phyloP scores from a whole-genome alignment of 106 monocot species.

The Vanilla planifolia region DNA sequence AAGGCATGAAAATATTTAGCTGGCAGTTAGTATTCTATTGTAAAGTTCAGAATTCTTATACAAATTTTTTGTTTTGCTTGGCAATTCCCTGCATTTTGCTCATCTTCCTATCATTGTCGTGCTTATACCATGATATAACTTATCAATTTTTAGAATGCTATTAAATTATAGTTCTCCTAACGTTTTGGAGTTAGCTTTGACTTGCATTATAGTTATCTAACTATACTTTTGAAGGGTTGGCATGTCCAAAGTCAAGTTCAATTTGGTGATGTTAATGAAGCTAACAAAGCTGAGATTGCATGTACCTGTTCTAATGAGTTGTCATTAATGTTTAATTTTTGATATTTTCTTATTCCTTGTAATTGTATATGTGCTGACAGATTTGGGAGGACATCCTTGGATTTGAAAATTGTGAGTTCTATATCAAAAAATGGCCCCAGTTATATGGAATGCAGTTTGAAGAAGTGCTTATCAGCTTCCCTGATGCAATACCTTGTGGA shows the following conservation, averaged over 20 bases:
- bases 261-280: neutral
- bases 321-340: neutral
- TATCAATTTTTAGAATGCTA: neutral
- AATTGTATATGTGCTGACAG: constrained; percentile 13
- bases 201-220: neutral
- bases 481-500: constrained; percentile 70
- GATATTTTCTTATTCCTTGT: neutral
- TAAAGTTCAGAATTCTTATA: neutral
- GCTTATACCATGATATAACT: neutral
- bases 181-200: neutral
- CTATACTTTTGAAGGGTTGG: neutral
- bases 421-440: constrained; percentile 67
- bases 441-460: constrained; percentile 62
- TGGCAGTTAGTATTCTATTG: neutral
- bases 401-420: constrained; percentile 74
- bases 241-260: neutral
- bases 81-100: too few relatives aligned
- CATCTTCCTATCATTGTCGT: neutral
- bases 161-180: neutral
- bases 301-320: neutral
- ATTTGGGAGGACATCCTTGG: constrained; percentile 80
- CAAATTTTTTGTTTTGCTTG: neutral
- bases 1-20: neutral
- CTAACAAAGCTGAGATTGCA: neutral
- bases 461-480: constrained; percentile 64